phyloP scores from a whole-genome alignment of 2,329 filamentous ascomycete species.

The Mariannaea sp. region DNA sequence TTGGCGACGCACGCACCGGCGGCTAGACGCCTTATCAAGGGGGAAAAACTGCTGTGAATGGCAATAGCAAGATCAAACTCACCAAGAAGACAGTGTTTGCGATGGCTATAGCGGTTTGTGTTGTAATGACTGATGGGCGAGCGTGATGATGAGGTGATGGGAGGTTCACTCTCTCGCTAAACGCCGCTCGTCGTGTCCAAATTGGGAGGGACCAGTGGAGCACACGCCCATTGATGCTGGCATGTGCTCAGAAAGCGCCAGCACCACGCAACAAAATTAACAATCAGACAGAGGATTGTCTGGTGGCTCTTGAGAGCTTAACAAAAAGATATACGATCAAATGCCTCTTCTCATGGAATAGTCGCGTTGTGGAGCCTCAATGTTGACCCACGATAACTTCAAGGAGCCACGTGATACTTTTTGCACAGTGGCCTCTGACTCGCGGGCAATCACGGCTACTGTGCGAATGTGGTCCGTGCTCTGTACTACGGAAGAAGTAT shows the following conservation, averaged over 20 bases:
- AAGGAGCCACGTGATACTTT: slow-evolving; percentile 43
- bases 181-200: slow-evolving; percentile 42
- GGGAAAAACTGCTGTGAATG: not conserved
- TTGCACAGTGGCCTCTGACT: slow-evolving; percentile 33
- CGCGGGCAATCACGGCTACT: slow-evolving; percentile 31
- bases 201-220: slow-evolving; percentile 38
- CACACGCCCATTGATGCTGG: slow-evolving; percentile 38
- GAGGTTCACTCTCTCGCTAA: slow-evolving; percentile 39
- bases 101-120: slow-evolving; percentile 34
- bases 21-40: not conserved
- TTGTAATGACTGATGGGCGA: slow-evolving; percentile 33
- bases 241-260: slow-evolving; percentile 38
- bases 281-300: slow-evolving; percentile 2
- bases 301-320: slow-evolving; percentile 12
- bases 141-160: slow-evolving; percentile 38
- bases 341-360: slow-evolving; percentile 31
- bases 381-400: slow-evolving; percentile 39
- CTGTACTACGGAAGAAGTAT: slow-evolving; percentile 31
- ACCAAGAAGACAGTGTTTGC: slow-evolving; percentile 34
- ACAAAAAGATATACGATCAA: slow-evolving; percentile 29
- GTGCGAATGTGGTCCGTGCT: slow-evolving; percentile 33
- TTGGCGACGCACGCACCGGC: slow-evolving; percentile 13
- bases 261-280: slow-evolving; percentile 27
- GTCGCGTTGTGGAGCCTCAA: slow-evolving; percentile 33
- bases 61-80: slow-evolving; percentile 22